Conservation (phyloP, 2,329 filamentous ascomycete genomes). For the Fusarium coicis region DNA sequence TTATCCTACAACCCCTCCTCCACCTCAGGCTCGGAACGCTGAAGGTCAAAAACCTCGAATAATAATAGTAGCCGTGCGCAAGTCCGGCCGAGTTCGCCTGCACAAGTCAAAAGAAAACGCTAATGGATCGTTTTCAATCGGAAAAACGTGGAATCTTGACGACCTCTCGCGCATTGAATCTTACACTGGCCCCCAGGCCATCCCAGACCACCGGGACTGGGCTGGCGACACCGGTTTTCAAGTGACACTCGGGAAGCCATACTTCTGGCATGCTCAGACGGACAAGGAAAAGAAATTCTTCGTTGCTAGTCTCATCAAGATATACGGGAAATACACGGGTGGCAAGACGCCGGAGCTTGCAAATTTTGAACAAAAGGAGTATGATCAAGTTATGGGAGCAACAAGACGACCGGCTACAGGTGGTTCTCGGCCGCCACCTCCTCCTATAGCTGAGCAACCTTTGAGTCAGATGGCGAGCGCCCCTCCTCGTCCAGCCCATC, state of each 20-base stretch:
- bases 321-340: constrained; percentile 95
- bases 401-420: constrained; percentile 53
- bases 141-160: constrained; percentile 97
- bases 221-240: constrained; percentile 86
- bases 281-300: constrained; percentile 99
- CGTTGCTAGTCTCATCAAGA: constrained; percentile 94
- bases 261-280: constrained; percentile 95
- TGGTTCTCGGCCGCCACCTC: constrained; percentile 39
- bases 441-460: constrained; percentile 43
- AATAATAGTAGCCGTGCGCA: constrained; percentile 92
- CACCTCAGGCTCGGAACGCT: constrained; percentile 75
- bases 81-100: constrained; percentile 90
- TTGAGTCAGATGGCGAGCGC: constrained; percentile 28
- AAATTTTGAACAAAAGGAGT: constrained; percentile 84
- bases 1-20: constrained; percentile 85
- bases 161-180: constrained; percentile 87
- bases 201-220: constrained; percentile 75
- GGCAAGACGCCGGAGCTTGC: constrained; percentile 81
- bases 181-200: constrained; percentile 71
- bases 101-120: constrained; percentile 97
- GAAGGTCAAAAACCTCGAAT: constrained; percentile 87
- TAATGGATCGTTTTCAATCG: constrained; percentile 95
- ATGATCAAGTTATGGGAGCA: constrained; percentile 77
- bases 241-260: constrained; percentile 90
- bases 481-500: constrained; percentile 32